Evolutionary conservation across 306 rosid species (phyloP).

Genomic region (Citrullus amarus): DNA sequence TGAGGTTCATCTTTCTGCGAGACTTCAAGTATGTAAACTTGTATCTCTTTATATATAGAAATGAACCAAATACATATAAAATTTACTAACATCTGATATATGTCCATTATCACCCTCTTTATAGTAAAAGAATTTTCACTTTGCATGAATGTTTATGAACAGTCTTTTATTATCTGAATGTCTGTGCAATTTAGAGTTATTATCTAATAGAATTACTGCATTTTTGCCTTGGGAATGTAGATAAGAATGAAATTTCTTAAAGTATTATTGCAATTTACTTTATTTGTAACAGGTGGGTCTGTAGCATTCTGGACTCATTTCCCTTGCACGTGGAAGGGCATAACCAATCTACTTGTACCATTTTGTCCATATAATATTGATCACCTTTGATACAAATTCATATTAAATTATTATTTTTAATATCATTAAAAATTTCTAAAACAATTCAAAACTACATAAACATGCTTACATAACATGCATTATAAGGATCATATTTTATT

Average conservation of each 20-base stretch:
- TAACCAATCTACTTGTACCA: neutral
- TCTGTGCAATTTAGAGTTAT: neutral
- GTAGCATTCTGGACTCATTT: neutral
- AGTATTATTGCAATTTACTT: neutral
- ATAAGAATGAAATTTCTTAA: neutral
- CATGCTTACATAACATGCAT: neutral
- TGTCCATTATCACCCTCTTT: neutral
- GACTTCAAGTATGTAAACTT: slow-evolving; percentile 55
- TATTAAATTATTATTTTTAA: neutral
- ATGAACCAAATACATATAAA: neutral
- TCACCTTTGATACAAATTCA: neutral
- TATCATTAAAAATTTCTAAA: neutral
- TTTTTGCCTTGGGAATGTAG: neutral
- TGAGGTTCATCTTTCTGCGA: slow-evolving; percentile 85
- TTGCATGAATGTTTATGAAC: neutral
- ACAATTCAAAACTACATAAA: neutral
- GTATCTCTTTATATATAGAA: neutral
- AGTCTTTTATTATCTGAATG: too few species aligned
- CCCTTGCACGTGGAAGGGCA: neutral
- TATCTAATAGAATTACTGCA: neutral
- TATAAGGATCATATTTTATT: neutral
- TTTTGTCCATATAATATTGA: neutral
- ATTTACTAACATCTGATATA: neutral
- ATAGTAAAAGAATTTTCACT: neutral
- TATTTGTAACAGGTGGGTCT: neutral